Evolutionary conservation across 345 rosid species (phyloP).

Genomic region (Abelmoschus esculentus): DNA sequence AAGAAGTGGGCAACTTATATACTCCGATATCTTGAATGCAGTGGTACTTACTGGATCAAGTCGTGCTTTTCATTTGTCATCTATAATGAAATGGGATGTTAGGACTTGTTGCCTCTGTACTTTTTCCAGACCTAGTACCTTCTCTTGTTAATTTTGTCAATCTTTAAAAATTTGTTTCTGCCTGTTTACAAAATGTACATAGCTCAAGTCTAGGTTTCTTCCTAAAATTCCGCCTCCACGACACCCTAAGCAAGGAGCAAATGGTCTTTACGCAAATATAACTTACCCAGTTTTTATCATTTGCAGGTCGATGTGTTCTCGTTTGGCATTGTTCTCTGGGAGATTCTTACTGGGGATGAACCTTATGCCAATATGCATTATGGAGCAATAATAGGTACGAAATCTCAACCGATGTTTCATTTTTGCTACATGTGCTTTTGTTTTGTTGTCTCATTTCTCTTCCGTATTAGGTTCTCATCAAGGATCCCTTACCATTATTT

Average conservation of each 20-base stretch:
- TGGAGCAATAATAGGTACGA: conserved; percentile 64
- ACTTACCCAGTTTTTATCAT: background rate
- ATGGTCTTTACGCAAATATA: background rate
- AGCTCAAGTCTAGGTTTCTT: background rate
- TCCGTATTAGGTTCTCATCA: background rate
- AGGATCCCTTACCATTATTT: background rate
- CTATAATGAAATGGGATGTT: background rate
- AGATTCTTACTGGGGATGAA: conserved; percentile 72
- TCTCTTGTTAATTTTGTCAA: background rate
- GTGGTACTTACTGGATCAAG: no score
- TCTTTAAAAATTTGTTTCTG: background rate
- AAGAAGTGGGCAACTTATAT: no score
- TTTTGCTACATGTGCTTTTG: background rate
- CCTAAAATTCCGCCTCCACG: background rate
- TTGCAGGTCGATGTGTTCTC: conserved; percentile 71
- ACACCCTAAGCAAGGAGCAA: background rate
- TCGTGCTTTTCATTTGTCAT: no score
- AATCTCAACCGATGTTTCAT: background rate
- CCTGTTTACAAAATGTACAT: background rate
- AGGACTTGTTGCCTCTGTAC: background rate
- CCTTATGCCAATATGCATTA: conserved; percentile 79
- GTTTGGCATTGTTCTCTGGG: conserved; percentile 74
- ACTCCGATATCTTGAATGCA: no score
- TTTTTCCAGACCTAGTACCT: background rate
- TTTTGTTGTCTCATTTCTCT: background rate